Percentiles rank a stretch among this genome's conserved stretches.
These are phyloP conservation scores for Cordyceps cicadae DNA, from an alignment of 2,329 filamentous ascomycete species.

Conservation along the genomic window DNA sequence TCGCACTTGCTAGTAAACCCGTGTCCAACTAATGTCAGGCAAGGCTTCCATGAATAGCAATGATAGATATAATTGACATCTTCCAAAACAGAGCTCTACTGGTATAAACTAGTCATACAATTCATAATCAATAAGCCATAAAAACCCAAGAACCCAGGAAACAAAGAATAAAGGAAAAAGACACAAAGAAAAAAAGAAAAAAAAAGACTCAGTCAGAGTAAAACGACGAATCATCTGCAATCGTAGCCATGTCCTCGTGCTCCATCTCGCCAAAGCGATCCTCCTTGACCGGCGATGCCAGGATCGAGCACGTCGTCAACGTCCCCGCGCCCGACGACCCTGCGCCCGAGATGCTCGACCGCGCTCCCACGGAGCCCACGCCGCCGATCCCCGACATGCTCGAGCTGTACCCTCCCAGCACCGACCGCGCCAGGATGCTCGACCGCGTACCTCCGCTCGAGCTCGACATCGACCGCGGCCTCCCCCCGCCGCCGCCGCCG, in stretches of 20 bases:
- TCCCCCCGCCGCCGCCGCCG: background rate
- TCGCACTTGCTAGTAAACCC: too few species aligned
- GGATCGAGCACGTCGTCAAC: constrained; percentile 5
- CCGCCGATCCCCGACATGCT: constrained; percentile 14
- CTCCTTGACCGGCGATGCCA: constrained; percentile 11
- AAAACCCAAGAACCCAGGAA: background rate
- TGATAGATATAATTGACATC: background rate
- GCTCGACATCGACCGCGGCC: background rate
- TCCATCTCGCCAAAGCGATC: constrained; percentile 8
- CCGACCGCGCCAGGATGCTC: constrained; percentile 6
- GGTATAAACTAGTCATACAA: constrained; percentile 9
- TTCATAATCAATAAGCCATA: constrained; percentile 1
- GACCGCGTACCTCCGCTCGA: constrained; percentile 3
- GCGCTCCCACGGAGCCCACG: constrained; percentile 24
- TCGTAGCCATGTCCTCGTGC: background rate
- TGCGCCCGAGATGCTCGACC: background rate
- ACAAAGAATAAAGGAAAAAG: background rate
- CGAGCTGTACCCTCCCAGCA: constrained; percentile 11
- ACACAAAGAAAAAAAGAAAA: background rate
- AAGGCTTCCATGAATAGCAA: too few species aligned
- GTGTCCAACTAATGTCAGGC: too few species aligned
- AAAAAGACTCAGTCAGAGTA: constrained; percentile 7
- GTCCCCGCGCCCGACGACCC: background rate
- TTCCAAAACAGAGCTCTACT: constrained; percentile 7
- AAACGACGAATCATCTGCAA: constrained; percentile 6